phyloP scores from a whole-genome alignment of 257 asterid genomes.

The Agastache rugosa region DNA sequence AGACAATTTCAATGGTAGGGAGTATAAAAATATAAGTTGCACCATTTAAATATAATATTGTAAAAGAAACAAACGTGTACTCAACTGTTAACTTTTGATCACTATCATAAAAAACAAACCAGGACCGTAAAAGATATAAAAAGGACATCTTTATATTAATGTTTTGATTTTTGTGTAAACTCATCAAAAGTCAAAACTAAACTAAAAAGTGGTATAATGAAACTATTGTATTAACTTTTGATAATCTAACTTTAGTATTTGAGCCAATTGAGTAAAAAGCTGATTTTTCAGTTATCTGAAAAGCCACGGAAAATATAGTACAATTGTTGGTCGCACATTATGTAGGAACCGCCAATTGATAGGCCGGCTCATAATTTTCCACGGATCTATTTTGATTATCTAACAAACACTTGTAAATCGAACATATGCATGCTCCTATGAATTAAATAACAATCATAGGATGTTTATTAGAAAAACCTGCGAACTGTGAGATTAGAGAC shows the following conservation, averaged over 20 bases:
- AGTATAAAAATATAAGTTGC: not conserved
- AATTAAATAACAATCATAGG: no score
- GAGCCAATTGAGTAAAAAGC: conserved; percentile 24
- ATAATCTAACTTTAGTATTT: not conserved
- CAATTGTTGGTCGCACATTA: not conserved
- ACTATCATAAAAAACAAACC: not conserved
- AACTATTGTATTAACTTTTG: not conserved
- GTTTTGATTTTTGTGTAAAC: not conserved
- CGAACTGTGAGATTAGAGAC: no score
- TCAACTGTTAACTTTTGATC: not conserved
- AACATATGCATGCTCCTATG: no score
- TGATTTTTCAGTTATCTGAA: conserved; percentile 31
- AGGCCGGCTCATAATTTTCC: no score
- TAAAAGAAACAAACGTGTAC: not conserved
- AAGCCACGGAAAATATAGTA: conserved; percentile 17
- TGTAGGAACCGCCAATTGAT: no score
- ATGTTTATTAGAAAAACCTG: no score
- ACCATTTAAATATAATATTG: not conserved
- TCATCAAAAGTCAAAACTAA: conserved; percentile 11
- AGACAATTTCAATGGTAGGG: no score
- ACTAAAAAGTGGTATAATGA: not conserved
- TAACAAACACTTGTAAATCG: no score
- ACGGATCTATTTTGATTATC: no score
- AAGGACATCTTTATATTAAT: not conserved
- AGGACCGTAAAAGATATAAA: not conserved